Evolutionary conservation across 345 rosid species (phyloP), one percentile per base, ranked within the genome.

Genomic region (Aethionema arabicum): DNA sequence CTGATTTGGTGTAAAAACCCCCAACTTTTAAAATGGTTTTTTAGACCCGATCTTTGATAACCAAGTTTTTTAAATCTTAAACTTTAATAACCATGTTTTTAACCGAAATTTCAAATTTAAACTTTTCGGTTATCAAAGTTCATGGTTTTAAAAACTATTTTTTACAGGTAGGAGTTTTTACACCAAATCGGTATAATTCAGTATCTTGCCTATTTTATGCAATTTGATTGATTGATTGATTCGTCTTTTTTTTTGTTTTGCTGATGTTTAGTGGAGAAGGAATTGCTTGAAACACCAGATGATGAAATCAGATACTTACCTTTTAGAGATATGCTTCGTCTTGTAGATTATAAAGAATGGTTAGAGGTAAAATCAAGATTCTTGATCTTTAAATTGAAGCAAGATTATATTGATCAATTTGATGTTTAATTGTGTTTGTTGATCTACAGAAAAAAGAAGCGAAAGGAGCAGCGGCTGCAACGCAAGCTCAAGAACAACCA

Each of bases 201-300:
- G 2, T 21, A 2, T 21, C 27, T 21, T 21, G 27, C 1, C 27
- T 21, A 21, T 8, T 40, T 40, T 40, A 5, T 40, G 44, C n/a
- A 40, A 8, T 6, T 40, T 40, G 44, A 8, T 40, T 40, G 10
- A 40, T 8, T 59, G 13, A 9, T 55, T 8, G 38, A n/a, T n/a
- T n/a, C n/a, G n/a, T n/a, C n/a, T n/a, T n/a, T n/a, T n/a, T n/a
- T n/a, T n/a, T 55, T 69, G 15, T 50, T 57, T 21, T 6, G 13
- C 6, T 65, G 12, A 21, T 21, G 59, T 50, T 16, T 69, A 82
- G 91, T 81, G 83, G 80, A 79, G 13, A 74, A 82, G 61, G 76
- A 69, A 45, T 79, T 93, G 74, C 88, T 90, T 73, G 74, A 81
- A 58, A 79, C 78, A 27, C 95, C 95, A 0, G 96, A 90, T 71